Conservation (phyloP, 495 filamentous ascomycete species). For the Hypomontagnella submonticulosa region DNA sequence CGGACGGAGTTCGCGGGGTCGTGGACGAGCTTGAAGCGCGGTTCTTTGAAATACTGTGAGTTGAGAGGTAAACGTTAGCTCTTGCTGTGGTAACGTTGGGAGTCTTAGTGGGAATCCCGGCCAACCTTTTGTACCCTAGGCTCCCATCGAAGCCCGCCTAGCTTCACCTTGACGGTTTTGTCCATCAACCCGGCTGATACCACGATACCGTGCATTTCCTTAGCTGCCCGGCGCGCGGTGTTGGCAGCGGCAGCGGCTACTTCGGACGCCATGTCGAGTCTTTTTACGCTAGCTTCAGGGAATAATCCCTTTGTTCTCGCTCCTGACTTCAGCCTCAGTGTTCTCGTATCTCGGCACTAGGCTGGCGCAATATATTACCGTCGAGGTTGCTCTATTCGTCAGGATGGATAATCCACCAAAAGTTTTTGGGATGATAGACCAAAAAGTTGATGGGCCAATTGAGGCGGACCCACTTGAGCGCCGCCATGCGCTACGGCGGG, state of each 20-base stretch:
- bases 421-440: no score
- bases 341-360: no score
- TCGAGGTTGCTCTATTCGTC: neutral
- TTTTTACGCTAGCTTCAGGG: neutral
- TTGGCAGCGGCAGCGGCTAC: constrained; percentile 42
- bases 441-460: constrained; percentile 7
- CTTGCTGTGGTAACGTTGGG: no score
- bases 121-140: constrained; percentile 63
- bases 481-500: neutral
- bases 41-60: constrained; percentile 60
- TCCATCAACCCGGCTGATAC: constrained; percentile 75
- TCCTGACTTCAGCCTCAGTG: no score
- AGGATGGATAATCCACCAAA: no score
- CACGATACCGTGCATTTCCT: constrained; percentile 66
- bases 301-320: neutral
- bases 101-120: neutral
- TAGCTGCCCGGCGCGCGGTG: constrained; percentile 41
- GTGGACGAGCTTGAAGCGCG: constrained; percentile 69
- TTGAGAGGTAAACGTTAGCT: constrained; percentile 11
- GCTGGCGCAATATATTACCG: neutral
- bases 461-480: neutral
- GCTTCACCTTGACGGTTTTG: constrained; percentile 75
- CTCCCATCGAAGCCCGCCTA: constrained; percentile 71
- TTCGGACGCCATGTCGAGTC: constrained; percentile 47
- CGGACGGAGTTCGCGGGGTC: constrained; percentile 80